These are phyloP conservation scores for Backusella tarrabulga DNA, from an alignment of 192 early-diverging fungal genomes.

Conservation along the genomic window DNA sequence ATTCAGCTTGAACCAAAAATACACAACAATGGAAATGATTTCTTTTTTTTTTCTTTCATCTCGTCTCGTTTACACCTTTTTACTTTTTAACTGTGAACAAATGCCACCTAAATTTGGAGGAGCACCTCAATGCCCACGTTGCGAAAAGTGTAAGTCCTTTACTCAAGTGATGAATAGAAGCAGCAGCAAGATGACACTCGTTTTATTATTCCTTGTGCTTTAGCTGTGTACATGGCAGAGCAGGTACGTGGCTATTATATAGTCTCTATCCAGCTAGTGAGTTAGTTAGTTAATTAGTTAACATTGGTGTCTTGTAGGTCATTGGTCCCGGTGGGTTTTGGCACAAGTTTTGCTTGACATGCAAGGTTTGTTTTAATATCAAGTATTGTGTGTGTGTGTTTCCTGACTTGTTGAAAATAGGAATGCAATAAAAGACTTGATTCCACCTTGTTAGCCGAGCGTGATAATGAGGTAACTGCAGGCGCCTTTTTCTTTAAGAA, in stretches of 20 bases:
- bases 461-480: constrained; percentile 48
- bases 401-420: not conserved
- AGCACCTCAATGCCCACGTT: constrained; percentile 49
- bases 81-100: not conserved
- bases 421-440: constrained; percentile 59
- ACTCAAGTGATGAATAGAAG: not conserved
- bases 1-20: too few relatives aligned
- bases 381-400: not conserved
- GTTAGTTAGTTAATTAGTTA: too few relatives aligned
- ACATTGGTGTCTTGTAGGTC: constrained; percentile 16
- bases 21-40: too few relatives aligned
- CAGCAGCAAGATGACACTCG: not conserved
- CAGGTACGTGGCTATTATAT: constrained; percentile 11
- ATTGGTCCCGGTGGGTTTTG: constrained; percentile 39
- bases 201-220: not conserved
- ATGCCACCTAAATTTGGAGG: constrained; percentile 51
- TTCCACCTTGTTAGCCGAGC: constrained; percentile 50
- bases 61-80: too few relatives aligned
- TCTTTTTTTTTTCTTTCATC: too few relatives aligned
- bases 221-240: constrained; percentile 53
- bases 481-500: not conserved
- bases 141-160: constrained; percentile 37
- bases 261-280: too few relatives aligned
- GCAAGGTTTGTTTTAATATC: constrained; percentile 13
- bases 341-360: constrained; percentile 35